phyloP scores from a whole-genome alignment of 257 asterid genomes.

The Salvia miltiorrhiza region DNA sequence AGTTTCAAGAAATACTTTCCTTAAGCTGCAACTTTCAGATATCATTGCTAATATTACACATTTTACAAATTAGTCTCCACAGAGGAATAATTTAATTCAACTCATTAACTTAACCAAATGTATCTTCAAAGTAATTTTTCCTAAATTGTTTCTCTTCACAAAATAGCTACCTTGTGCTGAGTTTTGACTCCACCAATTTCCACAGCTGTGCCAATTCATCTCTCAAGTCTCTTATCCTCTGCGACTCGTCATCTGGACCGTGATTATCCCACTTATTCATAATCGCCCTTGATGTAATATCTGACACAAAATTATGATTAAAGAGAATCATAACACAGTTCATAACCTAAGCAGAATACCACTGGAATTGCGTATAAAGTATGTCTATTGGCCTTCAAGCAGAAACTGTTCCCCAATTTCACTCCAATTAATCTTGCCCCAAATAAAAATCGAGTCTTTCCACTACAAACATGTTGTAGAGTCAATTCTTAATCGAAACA shows the following conservation, averaged over 20 bases:
- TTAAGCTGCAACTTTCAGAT: neutral
- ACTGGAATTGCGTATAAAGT: neutral
- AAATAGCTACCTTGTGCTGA: conserved; percentile 48
- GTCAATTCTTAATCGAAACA: neutral
- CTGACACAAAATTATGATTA: conserved; percentile 31
- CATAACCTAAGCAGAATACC: neutral
- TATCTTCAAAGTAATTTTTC: neutral
- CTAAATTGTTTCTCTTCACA: neutral
- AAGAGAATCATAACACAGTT: conserved; percentile 4
- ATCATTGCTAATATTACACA: neutral
- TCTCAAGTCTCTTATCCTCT: conserved; percentile 44
- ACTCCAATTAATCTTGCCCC: neutral
- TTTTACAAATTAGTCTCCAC: neutral
- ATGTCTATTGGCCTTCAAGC: neutral
- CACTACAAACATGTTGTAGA: neutral
- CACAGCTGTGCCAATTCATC: conserved; percentile 57
- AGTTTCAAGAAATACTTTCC: neutral
- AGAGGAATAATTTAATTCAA: neutral
- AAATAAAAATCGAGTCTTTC: neutral
- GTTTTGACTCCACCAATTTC: conserved; percentile 52
- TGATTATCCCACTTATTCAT: conserved; percentile 29
- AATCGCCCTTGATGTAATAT: conserved; percentile 37
- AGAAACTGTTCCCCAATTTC: conserved; percentile 2
- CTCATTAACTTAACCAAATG: neutral
- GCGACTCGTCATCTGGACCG: conserved; percentile 46